These are phyloP conservation scores for Calendula officinalis DNA, from an alignment of 129 eudicot genomes.

Conservation along the genomic window DNA sequence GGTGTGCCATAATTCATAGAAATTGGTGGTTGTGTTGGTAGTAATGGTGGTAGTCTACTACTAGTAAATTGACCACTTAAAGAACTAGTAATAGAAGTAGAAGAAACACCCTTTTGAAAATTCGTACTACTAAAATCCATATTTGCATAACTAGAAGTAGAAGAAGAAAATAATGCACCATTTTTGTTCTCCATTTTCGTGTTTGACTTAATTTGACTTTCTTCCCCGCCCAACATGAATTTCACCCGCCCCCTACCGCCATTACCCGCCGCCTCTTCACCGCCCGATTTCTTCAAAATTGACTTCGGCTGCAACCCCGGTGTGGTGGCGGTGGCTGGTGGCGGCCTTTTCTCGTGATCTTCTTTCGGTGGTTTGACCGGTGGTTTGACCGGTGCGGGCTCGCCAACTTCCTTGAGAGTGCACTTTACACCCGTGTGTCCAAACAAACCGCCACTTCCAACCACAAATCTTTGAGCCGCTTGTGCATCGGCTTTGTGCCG, in stretches of 20 bases:
- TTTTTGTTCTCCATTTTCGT: slow-evolving; percentile 31
- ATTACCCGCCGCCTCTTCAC: slow-evolving; percentile 50
- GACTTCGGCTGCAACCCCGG: slow-evolving; percentile 64
- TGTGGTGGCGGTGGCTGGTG: slow-evolving; percentile 19
- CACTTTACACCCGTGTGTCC: slow-evolving; percentile 56
- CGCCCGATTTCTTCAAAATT: slow-evolving; percentile 60
- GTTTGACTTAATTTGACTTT: slow-evolving; percentile 31
- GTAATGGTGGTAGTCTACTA: slow-evolving; percentile 12
- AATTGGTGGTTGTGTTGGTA: slow-evolving; percentile 15
- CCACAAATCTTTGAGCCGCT: slow-evolving; percentile 51
- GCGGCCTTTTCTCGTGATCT: slow-evolving; percentile 30
- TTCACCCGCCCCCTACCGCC: slow-evolving; percentile 58
- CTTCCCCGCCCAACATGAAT: slow-evolving; percentile 77
- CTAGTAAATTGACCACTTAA: not conserved
- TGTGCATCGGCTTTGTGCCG: slow-evolving; percentile 46
- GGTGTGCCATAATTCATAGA: slow-evolving; percentile 28
- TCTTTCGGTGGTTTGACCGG: slow-evolving; percentile 32
- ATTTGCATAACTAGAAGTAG: slow-evolving; percentile 42
- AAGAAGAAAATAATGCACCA: slow-evolving; percentile 53
- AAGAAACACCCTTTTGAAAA: slow-evolving; percentile 43
- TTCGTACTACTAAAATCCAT: slow-evolving; percentile 77
- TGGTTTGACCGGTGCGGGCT: slow-evolving; percentile 36
- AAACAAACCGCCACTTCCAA: slow-evolving; percentile 44
- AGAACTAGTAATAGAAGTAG: slow-evolving; percentile 10
- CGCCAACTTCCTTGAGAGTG: slow-evolving; percentile 43